These are phyloP conservation scores for Candida sanyaensis DNA, from an alignment of 1,139 yeast species.

Conservation along the genomic window DNA sequence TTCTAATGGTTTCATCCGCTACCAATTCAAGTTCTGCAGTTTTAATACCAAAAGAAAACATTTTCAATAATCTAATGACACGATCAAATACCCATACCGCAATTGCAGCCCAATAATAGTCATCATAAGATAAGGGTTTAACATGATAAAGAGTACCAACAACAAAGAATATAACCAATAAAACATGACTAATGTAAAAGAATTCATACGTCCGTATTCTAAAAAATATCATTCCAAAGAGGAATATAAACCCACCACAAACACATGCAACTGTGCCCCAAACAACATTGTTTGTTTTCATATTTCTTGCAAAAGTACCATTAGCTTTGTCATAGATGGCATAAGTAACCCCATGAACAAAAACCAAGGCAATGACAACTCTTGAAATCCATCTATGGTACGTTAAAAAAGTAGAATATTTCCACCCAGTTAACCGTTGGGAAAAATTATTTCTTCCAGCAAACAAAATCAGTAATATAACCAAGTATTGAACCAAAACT, in stretches of 20 bases:
- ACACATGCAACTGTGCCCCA: slow-evolving; percentile 52
- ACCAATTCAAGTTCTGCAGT: slow-evolving; percentile 32
- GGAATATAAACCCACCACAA: slow-evolving; percentile 32
- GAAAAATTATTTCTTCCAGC: slow-evolving; percentile 36
- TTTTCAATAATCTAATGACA: slow-evolving; percentile 31
- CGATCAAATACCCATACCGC: slow-evolving; percentile 46
- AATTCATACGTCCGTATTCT: slow-evolving; percentile 42
- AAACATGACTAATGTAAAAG: slow-evolving; percentile 38
- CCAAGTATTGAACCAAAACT: slow-evolving; percentile 21
- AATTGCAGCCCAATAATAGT: slow-evolving; percentile 35
- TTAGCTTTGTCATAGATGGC: slow-evolving; percentile 14
- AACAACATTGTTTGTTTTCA: slow-evolving; percentile 26
- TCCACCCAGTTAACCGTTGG: slow-evolving; percentile 34
- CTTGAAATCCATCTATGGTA: slow-evolving; percentile 36
- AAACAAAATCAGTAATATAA: slow-evolving; percentile 29
- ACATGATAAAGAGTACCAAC: slow-evolving; percentile 42
- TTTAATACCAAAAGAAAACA: slow-evolving; percentile 35
- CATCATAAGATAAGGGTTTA: slow-evolving; percentile 32
- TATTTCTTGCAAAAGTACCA: slow-evolving; percentile 15
- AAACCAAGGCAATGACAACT: slow-evolving; percentile 21
- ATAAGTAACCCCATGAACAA: slow-evolving; percentile 28
- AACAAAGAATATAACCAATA: slow-evolving; percentile 37
- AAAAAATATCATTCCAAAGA: slow-evolving; percentile 36
- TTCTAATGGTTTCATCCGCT: slow-evolving; percentile 40
- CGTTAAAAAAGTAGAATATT: slow-evolving; percentile 28